These are phyloP conservation scores for Moricandia moricandioides DNA, from an alignment of 345 rosid species.

Conservation along the genomic window DNA sequence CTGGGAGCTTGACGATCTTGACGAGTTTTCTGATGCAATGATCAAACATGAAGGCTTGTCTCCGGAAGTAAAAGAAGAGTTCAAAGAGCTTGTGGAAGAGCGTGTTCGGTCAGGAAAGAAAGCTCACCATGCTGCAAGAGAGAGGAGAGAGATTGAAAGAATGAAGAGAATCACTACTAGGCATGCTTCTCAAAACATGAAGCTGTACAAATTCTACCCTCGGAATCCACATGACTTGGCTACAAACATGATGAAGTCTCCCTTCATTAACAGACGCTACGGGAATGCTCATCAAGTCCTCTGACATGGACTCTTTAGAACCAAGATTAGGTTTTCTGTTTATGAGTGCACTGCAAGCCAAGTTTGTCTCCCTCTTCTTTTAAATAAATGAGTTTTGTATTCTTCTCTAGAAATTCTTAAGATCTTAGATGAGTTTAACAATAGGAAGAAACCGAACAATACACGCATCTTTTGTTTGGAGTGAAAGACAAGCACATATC, in stretches of 20 bases:
- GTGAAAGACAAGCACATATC: constrained; percentile 28
- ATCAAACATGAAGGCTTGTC: constrained; percentile 53
- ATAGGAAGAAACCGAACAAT: too few relatives aligned
- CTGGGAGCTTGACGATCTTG: constrained; percentile 76
- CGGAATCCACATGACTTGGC: constrained; percentile 56
- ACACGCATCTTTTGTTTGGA: background rate
- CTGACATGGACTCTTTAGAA: background rate
- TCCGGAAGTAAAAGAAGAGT: constrained; percentile 73
- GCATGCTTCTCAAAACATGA: constrained; percentile 57
- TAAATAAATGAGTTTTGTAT: background rate
- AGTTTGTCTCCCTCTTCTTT: background rate
- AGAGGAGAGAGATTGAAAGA: constrained; percentile 63
- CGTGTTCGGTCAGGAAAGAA: constrained; percentile 77
- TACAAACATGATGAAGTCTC: background rate
- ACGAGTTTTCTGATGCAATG: constrained; percentile 66
- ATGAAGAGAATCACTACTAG: constrained; percentile 68
- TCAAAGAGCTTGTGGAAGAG: constrained; percentile 73
- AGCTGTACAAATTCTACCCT: constrained; percentile 86
- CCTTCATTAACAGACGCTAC: background rate
- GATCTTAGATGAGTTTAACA: background rate
- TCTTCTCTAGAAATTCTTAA: background rate
- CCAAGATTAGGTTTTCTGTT: background rate
- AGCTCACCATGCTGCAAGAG: constrained; percentile 83
- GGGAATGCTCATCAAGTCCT: constrained; percentile 7
- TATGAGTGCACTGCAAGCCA: background rate